Evolutionary conservation across 2,329 filamentous ascomycete genomes (phyloP).

Genomic region (Ophiognomonia clavigignenti-juglandacearum): DNA sequence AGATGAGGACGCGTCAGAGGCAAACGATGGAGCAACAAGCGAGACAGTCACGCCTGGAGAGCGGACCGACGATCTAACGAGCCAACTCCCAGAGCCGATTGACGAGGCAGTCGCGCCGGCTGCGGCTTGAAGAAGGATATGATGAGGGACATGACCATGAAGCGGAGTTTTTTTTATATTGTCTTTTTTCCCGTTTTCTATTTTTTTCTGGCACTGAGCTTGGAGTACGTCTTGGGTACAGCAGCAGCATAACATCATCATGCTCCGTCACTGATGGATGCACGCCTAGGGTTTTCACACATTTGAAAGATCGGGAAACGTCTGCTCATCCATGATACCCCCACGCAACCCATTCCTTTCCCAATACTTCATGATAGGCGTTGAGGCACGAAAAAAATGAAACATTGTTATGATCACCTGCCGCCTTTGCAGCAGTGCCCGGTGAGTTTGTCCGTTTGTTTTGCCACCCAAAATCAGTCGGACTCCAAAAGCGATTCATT

Average conservation of each 20-base stretch:
- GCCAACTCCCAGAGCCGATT: neutral
- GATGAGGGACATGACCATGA: neutral
- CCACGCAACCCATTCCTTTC: constrained; percentile 8
- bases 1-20: neutral
- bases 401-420: neutral
- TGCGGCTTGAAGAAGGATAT: neutral
- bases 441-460: too few species aligned
- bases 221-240: neutral
- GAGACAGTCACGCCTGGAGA: constrained; percentile 3
- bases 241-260: neutral
- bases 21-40: neutral
- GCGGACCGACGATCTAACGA: neutral
- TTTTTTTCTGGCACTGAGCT: neutral
- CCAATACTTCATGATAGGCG: constrained; percentile 7
- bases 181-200: neutral
- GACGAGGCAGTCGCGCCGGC: neutral
- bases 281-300: neutral
- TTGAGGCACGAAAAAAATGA: constrained; percentile 1
- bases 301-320: constrained; percentile 2
- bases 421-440: too few species aligned
- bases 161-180: neutral
- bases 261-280: neutral
- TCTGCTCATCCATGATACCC: constrained; percentile 15
- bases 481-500: too few species aligned
- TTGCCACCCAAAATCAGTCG: too few species aligned